Evolutionary conservation across 2,329 filamentous ascomycete genomes (phyloP).

Genomic region (Cladophialophora yegresii): DNA sequence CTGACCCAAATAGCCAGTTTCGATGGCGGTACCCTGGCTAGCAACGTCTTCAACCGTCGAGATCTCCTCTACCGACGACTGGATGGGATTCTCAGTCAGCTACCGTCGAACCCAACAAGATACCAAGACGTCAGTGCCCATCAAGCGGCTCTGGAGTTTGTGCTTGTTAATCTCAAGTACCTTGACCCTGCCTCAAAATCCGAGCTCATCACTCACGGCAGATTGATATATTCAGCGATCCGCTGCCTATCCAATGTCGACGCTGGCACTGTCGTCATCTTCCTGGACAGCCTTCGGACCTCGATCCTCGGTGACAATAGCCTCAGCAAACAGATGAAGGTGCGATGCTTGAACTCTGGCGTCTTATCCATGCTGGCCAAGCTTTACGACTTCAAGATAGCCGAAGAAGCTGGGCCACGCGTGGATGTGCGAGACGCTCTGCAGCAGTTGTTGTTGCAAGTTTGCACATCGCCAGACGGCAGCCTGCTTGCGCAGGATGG

Average conservation of each 20-base stretch:
- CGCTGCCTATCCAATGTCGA: slow-evolving; percentile 77
- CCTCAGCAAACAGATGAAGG: slow-evolving; percentile 73
- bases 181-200: slow-evolving; percentile 75
- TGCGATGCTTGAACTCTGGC: slow-evolving; percentile 71
- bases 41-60: slow-evolving; percentile 73
- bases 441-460: slow-evolving; percentile 72
- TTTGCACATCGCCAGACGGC: slow-evolving; percentile 73
- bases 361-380: slow-evolving; percentile 71
- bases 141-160: slow-evolving; percentile 76
- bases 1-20: slow-evolving; percentile 82
- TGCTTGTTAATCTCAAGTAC: slow-evolving; percentile 76
- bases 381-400: slow-evolving; percentile 62
- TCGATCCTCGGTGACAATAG: slow-evolving; percentile 74
- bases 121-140: slow-evolving; percentile 71
- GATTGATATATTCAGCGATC: slow-evolving; percentile 69
- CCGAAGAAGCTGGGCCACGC: slow-evolving; percentile 43
- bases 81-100: slow-evolving; percentile 76
- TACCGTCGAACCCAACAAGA: slow-evolving; percentile 54
- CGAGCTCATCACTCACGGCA: slow-evolving; percentile 75
- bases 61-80: slow-evolving; percentile 78
- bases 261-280: slow-evolving; percentile 71
- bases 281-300: slow-evolving; percentile 69
- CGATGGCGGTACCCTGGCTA: slow-evolving; percentile 80
- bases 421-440: slow-evolving; percentile 65
- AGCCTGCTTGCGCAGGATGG: slow-evolving; percentile 74